These are phyloP conservation scores for Colletotrichum brevisporum DNA, from an alignment of 2,329 filamentous ascomycete species.

Conservation along the genomic window DNA sequence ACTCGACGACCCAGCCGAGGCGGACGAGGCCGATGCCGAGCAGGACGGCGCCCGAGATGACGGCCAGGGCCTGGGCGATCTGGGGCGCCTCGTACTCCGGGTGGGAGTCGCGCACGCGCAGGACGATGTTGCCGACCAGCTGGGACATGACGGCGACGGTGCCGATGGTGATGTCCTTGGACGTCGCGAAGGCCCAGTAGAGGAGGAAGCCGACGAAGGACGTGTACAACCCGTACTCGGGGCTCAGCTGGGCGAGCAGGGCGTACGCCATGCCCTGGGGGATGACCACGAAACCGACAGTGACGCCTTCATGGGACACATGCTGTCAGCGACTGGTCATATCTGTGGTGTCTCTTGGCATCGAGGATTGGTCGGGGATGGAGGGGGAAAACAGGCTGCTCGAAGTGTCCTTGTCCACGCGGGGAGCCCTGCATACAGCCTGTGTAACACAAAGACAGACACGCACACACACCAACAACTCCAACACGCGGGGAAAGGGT, in stretches of 20 bases:
- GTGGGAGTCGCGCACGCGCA: conserved; percentile 52
- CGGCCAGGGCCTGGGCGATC: conserved; percentile 59
- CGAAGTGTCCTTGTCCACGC: background rate
- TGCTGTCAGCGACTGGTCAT: conserved; percentile 32
- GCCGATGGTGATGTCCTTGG: conserved; percentile 88
- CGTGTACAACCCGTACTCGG: conserved; percentile 83
- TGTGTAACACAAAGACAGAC: background rate
- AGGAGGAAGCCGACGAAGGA: conserved; percentile 85
- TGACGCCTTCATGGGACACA: conserved; percentile 58
- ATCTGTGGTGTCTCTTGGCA: background rate
- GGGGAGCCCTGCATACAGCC: conserved; percentile 5
- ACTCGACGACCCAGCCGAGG: conserved; percentile 66
- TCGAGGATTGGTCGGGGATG: background rate
- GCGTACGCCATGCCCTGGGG: conserved; percentile 88
- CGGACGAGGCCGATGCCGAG: conserved; percentile 61
- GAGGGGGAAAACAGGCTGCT: background rate
- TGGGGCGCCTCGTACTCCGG: conserved; percentile 54
- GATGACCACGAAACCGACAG: conserved; percentile 81
- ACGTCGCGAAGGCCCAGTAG: conserved; percentile 89
- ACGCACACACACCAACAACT: too few species aligned
- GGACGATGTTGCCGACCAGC: conserved; percentile 63
- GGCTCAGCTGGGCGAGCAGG: conserved; percentile 75
- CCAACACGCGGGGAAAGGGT: too few species aligned
- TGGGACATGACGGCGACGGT: conserved; percentile 62
- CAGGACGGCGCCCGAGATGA: conserved; percentile 61